A percentile compares a stretch with the other conserved stretches of the same genome.
These are phyloP conservation scores for Penicillium fimorum DNA, from an alignment of 495 filamentous ascomycete species.

Conservation along the genomic window DNA sequence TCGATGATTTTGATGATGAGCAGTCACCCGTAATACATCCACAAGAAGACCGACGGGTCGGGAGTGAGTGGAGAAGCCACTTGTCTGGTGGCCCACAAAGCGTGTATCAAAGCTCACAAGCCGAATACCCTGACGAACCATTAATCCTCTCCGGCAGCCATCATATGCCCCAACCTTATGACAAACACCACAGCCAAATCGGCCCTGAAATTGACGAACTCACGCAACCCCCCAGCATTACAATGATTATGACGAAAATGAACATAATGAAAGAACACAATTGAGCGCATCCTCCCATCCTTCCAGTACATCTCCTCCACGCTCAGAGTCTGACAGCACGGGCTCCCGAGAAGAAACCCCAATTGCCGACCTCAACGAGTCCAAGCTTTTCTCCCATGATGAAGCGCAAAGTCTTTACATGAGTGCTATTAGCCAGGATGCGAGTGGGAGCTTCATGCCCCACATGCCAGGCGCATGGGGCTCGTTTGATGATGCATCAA, in stretches of 20 bases:
- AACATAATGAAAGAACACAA: constrained; percentile 5
- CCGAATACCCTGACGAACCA: neutral
- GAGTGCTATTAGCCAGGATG: constrained; percentile 60
- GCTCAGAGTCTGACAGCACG: constrained; percentile 28
- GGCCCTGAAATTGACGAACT: constrained; percentile 1
- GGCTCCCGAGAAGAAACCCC: constrained; percentile 23
- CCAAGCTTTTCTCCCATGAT: constrained; percentile 81
- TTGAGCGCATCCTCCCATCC: constrained; percentile 5
- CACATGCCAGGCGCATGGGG: constrained; percentile 64
- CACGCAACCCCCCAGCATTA: neutral
- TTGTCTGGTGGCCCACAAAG: constrained; percentile 1
- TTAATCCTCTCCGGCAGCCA: neutral
- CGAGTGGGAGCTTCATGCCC: constrained; percentile 38
- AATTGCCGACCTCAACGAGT: constrained; percentile 60
- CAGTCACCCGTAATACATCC: constrained; percentile 15
- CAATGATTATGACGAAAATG: constrained; percentile 5
- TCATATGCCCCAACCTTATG: neutral
- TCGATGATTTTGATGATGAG: constrained; percentile 41
- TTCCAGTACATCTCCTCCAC: constrained; percentile 17
- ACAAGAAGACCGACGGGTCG: constrained; percentile 1
- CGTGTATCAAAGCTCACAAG: constrained; percentile 1
- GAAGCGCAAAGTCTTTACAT: constrained; percentile 98
- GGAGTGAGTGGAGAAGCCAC: constrained; percentile 6
- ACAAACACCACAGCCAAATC: constrained; percentile 10
- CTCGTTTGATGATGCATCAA: constrained; percentile 27